Percentiles rank a stretch among this genome's conserved stretches.
Conservation (phyloP, 805 yeast species). For the Teunomyces panamensis region DNA sequence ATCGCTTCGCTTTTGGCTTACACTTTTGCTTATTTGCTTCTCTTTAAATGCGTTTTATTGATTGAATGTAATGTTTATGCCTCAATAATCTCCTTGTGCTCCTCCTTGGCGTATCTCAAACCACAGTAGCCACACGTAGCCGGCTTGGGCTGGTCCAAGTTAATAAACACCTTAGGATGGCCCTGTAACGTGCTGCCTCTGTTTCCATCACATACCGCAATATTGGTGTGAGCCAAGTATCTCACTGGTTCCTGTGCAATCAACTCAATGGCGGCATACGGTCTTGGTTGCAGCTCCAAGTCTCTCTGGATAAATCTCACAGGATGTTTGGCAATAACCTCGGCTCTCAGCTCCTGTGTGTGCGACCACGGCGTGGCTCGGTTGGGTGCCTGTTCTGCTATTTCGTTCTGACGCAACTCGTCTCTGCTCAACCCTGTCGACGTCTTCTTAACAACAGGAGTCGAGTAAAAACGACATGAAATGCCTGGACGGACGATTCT, state of each 20-base stretch:
- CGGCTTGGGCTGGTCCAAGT: constrained; percentile 71
- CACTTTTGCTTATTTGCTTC: neutral
- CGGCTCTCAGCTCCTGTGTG: constrained; percentile 60
- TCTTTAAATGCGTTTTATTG: neutral
- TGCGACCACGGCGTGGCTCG: constrained; percentile 67
- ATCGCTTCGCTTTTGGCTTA: neutral
- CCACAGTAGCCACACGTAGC: constrained; percentile 83
- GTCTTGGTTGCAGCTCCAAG: constrained; percentile 66
- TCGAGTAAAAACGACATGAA: constrained; percentile 11
- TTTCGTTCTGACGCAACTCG: constrained; percentile 21
- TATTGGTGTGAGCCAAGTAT: constrained; percentile 49
- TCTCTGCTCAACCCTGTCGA: constrained; percentile 15
- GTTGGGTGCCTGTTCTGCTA: constrained; percentile 72
- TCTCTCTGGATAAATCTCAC: constrained; percentile 69
- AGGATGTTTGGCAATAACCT: constrained; percentile 52
- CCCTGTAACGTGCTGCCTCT: constrained; percentile 67
- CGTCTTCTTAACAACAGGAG: constrained; percentile 9
- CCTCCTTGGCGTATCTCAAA: constrained; percentile 58
- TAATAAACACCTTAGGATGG: constrained; percentile 80
- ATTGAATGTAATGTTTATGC: constrained; percentile 3
- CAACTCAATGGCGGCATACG: constrained; percentile 81
- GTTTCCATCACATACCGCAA: constrained; percentile 84
- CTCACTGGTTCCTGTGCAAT: constrained; percentile 71
- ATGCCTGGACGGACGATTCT: constrained; percentile 8
- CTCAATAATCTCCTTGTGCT: constrained; percentile 42